Evolutionary conservation across 495 filamentous ascomycete species (phyloP).

Genomic region (Penicillium ochrochloron): DNA sequence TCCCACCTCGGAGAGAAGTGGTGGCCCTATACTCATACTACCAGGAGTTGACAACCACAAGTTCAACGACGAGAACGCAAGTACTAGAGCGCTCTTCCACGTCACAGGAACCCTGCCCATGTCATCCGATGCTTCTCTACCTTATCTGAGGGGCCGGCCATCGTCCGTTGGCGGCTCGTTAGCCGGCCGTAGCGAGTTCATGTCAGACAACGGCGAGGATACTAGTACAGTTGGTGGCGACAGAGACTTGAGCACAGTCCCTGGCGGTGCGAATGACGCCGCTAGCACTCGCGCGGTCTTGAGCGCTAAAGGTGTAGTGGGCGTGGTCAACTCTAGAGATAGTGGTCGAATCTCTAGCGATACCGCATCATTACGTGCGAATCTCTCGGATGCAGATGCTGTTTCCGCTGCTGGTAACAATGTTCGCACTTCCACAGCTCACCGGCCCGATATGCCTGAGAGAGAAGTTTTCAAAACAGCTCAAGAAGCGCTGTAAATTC

Average conservation of each 20-base stretch:
- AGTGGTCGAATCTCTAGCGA: conserved; percentile 36
- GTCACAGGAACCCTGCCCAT: conserved; percentile 37
- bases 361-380: conserved; percentile 28
- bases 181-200: conserved; percentile 40
- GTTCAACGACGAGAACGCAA: conserved; percentile 40
- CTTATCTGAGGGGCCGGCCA: conserved; percentile 27
- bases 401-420: conserved; percentile 3
- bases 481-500: conserved; percentile 20
- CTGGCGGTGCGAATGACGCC: conserved; percentile 30
- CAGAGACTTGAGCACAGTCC: conserved; percentile 30
- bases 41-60: conserved; percentile 37
- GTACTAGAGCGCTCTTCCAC: conserved; percentile 44
- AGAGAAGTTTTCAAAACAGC: conserved; percentile 37
- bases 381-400: conserved; percentile 12
- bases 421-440: conserved; percentile 17
- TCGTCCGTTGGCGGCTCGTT: conserved; percentile 36
- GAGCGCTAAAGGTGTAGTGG: conserved; percentile 37
- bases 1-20: conserved; percentile 24
- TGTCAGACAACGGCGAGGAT: conserved; percentile 37
- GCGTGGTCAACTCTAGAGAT: conserved; percentile 23
- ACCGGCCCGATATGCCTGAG: conserved; percentile 39
- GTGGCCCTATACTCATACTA: conserved; percentile 39
- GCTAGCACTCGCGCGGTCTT: conserved; percentile 47
- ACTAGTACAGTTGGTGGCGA: conserved; percentile 41
- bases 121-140: conserved; percentile 29